Base-by-base conservation (phyloP, 2,329 filamentous ascomycete species). In the Colletotrichum scovillei region DNA sequence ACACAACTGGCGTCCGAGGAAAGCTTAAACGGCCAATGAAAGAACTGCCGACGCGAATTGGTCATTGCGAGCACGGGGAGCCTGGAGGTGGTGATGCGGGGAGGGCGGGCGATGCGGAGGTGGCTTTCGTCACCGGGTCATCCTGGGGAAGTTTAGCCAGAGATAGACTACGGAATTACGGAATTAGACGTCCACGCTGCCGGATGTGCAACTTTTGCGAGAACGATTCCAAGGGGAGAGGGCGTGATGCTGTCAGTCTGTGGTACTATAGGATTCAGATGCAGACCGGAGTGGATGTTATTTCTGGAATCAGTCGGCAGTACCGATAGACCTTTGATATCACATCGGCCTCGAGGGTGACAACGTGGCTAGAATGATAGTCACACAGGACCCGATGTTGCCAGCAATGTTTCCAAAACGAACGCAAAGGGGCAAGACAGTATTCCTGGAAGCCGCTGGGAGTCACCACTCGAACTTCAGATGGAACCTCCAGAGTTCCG, bases 41-140 rank as follows among this genome's bases (percentile, higher is more conserved):
- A 60, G 30, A 73, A 69, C 66, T 69, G 66, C 59, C 59, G 53
- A 73, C n/a, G 19, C n/a, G 52, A 14, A 28, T 11, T n/a, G 32
- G 66, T 38, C 53, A 60, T 53, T 55, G 70, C 38, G 30, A 65
- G 30, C 14, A 19, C 24, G 46, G 35, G 42, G 42, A 42, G 38
- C 38, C 38, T 19, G 38, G 38, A 35, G 22, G 53, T 28, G 59
- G 32, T 30, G 32, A 68, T 63, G 65, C 59, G 70, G 69, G 65
- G 59, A 73, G 70, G 28, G 22, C 14, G 24, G 26, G 22, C 11
- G 5, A 55, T 69, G 53, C 26, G 55, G 64, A 63, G 52, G 19
- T 42, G 42, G 19, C 42, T 60, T 9, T 53, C 26, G 59, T 55
- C 53, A 46, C 38, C 59, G 19, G 70, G 65, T 32, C 19, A 60